Conservation (phyloP, 192 early-diverging fungal genomes). For the Linnemannia elongata region DNA sequence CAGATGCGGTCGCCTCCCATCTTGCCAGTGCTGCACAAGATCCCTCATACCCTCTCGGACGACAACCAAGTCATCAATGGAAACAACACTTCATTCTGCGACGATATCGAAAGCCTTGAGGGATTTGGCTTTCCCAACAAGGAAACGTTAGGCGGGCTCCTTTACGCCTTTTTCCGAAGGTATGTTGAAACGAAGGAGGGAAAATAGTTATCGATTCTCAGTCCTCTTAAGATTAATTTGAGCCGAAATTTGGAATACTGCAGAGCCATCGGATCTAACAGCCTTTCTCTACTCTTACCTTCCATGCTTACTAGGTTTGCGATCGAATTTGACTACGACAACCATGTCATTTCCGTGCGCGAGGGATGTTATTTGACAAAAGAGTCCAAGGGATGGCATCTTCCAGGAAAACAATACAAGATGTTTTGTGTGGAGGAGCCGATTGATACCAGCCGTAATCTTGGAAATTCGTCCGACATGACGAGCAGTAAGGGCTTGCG, state of each 20-base stretch:
- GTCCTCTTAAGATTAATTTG: neutral
- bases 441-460: constrained; percentile 88
- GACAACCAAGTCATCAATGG: constrained; percentile 60
- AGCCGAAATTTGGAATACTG: neutral
- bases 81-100: constrained; percentile 83
- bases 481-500: constrained; percentile 82
- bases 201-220: neutral
- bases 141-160: constrained; percentile 82
- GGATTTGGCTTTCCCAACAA: constrained; percentile 79
- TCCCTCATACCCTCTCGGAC: constrained; percentile 43
- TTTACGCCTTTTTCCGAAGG: constrained; percentile 89
- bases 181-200: constrained; percentile 11
- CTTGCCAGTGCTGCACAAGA: constrained; percentile 85
- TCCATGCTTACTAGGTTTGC: constrained; percentile 64
- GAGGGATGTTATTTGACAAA: constrained; percentile 86
- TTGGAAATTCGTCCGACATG: constrained; percentile 91
- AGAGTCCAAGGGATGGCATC: constrained; percentile 89
- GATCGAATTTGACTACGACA: constrained; percentile 86
- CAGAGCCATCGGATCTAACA: neutral
- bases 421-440: constrained; percentile 95
- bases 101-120: constrained; percentile 74
- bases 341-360: constrained; percentile 85
- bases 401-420: constrained; percentile 71
- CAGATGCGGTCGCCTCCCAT: constrained; percentile 92
- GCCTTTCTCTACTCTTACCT: neutral